Percentiles rank a stretch among this genome's conserved stretches.
Conservation (phyloP, 768 basidiomycete genomes). For the Pilatotrama ljubarskyi region DNA sequence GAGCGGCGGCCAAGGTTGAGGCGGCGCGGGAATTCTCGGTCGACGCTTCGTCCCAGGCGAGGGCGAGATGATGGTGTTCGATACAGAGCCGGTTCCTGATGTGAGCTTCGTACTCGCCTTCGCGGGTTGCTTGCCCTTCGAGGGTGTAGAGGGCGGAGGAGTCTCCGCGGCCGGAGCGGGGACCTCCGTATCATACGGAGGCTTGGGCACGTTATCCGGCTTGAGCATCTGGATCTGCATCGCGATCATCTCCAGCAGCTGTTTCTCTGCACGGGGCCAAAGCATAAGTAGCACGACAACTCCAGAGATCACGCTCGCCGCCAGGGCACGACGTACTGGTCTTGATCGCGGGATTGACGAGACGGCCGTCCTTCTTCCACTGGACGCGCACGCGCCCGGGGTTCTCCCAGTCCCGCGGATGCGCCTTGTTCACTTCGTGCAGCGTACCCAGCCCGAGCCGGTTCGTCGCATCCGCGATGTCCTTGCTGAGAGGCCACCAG, state of each 20-base stretch:
- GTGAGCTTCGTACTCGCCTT: conserved; percentile 22
- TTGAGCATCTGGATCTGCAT: conserved; percentile 72
- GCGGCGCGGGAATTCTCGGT: conserved; percentile 65
- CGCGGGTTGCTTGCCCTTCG: conserved; percentile 33
- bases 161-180: conserved; percentile 30
- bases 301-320: background rate
- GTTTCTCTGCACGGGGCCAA: conserved; percentile 58
- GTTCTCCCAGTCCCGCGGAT: conserved; percentile 98
- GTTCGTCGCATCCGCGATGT: conserved; percentile 83
- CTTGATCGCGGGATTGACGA: conserved; percentile 67
- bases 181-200: conserved; percentile 51
- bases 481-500: conserved; percentile 95
- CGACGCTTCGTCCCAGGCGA: conserved; percentile 26
- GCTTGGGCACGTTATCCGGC: conserved; percentile 66
- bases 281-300: background rate
- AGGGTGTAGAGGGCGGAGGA: conserved; percentile 28
- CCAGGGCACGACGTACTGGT: conserved; percentile 54
- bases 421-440: conserved; percentile 87
- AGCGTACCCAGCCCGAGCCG: conserved; percentile 76
- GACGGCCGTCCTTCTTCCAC: conserved; percentile 78
- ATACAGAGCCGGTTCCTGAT: conserved; percentile 23
- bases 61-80: conserved; percentile 29
- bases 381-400: conserved; percentile 93
- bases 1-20: conserved; percentile 72
- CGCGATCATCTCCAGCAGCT: conserved; percentile 72